Conservation (phyloP, 805 yeast species). For the Starmerella apicola region DNA sequence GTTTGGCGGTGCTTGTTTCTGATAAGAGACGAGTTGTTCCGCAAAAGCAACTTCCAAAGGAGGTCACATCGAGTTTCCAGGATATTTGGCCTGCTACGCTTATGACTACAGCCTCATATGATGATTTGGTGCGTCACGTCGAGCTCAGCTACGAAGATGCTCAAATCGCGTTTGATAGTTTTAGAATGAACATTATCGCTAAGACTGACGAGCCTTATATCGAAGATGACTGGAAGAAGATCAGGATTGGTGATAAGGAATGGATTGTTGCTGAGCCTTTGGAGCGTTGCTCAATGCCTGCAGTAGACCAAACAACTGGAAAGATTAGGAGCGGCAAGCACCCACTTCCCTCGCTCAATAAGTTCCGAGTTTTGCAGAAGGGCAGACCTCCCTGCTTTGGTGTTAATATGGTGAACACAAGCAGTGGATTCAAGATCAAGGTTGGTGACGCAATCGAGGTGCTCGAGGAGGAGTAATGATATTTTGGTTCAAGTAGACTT, state of each 20-base stretch:
- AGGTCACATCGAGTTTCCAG: slow-evolving; percentile 21
- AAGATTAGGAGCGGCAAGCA: slow-evolving; percentile 17
- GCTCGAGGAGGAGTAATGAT: slow-evolving; percentile 2
- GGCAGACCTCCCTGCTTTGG: slow-evolving; percentile 27
- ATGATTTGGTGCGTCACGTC: slow-evolving; percentile 21
- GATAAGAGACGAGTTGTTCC: slow-evolving; percentile 19
- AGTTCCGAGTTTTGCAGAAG: slow-evolving; percentile 24
- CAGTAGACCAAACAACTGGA: slow-evolving; percentile 23
- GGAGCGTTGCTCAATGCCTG: slow-evolving; percentile 27
- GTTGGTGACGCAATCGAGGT: slow-evolving; percentile 25
- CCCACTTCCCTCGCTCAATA: slow-evolving; percentile 25
- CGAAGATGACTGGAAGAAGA: slow-evolving; percentile 27
- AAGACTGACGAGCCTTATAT: slow-evolving; percentile 26
- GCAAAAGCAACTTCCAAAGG: neutral
- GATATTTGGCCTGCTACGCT: slow-evolving; percentile 26
- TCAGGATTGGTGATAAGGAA: slow-evolving; percentile 19
- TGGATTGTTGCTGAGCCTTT: slow-evolving; percentile 23
- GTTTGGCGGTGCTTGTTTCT: slow-evolving; percentile 21
- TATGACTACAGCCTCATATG: slow-evolving; percentile 22
- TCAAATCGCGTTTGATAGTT: slow-evolving; percentile 20
- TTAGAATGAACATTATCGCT: slow-evolving; percentile 27
- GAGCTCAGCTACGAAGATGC: slow-evolving; percentile 16
- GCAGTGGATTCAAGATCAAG: slow-evolving; percentile 16
- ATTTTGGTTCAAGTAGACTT: no score
- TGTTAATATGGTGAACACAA: slow-evolving; percentile 21